Evolutionary conservation across 805 yeast genomes (phyloP).

Genomic region (Yarrowia keelungensis): DNA sequence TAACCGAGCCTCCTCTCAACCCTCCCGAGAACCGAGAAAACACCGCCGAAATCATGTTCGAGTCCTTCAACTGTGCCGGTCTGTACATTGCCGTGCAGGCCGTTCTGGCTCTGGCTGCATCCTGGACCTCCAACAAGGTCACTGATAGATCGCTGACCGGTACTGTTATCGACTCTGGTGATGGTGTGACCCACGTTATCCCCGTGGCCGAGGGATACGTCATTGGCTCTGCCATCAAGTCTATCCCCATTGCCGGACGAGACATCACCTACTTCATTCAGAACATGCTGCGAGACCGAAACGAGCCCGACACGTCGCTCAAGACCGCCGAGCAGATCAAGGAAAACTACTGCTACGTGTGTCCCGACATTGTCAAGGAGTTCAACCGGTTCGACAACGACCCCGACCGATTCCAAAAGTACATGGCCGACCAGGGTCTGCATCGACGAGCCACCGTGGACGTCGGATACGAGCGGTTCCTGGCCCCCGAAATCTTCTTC

Average conservation of each 20-base stretch:
- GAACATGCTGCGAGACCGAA: constrained; percentile 92
- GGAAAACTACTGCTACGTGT: constrained; percentile 95
- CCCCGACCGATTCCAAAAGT: constrained; percentile 92
- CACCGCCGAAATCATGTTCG: constrained; percentile 99
- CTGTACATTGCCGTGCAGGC: constrained; percentile 99
- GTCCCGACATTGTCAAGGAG: constrained; percentile 97
- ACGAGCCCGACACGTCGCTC: constrained; percentile 90
- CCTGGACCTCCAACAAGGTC: constrained; percentile 97
- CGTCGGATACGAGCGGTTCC: constrained; percentile 95
- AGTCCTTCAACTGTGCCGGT: constrained; percentile 98
- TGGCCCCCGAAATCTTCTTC: constrained; percentile 99
- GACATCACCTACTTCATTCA: constrained; percentile 95
- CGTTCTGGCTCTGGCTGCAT: constrained; percentile 96
- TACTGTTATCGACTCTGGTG: constrained; percentile 98
- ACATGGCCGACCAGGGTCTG: constrained; percentile 77
- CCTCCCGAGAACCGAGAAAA: constrained; percentile 99
- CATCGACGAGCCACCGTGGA: constrained; percentile 76
- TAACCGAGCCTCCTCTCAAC: constrained; percentile 97
- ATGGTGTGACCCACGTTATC: constrained; percentile 98
- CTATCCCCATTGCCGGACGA: constrained; percentile 98
- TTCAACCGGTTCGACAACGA: constrained; percentile 93
- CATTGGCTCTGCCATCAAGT: constrained; percentile 95
- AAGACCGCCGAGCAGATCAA: constrained; percentile 97
- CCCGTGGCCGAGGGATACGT: constrained; percentile 99
- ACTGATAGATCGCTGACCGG: constrained; percentile 96